Conservation (phyloP, 495 filamentous ascomycete species). For the Penicillium paradoxum region DNA sequence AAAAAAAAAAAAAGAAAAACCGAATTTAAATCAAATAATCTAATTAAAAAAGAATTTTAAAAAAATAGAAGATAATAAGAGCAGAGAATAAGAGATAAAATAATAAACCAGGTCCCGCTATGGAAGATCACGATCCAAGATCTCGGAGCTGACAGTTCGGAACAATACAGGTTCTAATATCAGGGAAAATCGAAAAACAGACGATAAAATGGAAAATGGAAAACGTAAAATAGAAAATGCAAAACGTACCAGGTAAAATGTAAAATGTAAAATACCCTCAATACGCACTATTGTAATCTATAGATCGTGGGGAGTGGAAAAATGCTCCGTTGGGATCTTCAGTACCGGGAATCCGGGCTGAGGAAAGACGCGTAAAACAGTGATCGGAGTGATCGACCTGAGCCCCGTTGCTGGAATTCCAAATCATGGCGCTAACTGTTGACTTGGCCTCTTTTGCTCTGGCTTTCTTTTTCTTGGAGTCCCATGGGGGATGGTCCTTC, state of each 20-base stretch:
- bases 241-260: too few relatives aligned
- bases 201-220: too few relatives aligned
- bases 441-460: slow-evolving; percentile 1
- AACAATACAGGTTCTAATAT: slow-evolving; percentile 25
- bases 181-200: too few relatives aligned
- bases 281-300: slow-evolving; percentile 13
- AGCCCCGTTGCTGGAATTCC: slow-evolving; percentile 32
- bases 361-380: slow-evolving; percentile 12
- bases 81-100: slow-evolving; percentile 8
- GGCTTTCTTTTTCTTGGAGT: background rate
- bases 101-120: slow-evolving; percentile 38
- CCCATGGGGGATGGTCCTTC: too few relatives aligned
- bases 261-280: background rate
- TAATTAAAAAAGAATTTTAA: background rate
- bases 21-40: background rate
- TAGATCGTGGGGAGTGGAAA: slow-evolving; percentile 5
- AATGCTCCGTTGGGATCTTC: slow-evolving; percentile 27
- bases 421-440: slow-evolving; percentile 21
- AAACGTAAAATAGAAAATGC: background rate
- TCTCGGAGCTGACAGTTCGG: slow-evolving; percentile 46
- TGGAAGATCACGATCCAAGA: slow-evolving; percentile 48
- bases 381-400: slow-evolving; percentile 32
- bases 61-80: background rate
- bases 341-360: slow-evolving; percentile 29
- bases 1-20: slow-evolving; percentile 17